Percentiles rank a stretch among this genome's conserved stretches.
These are phyloP conservation scores for Ophiostoma sp. DNA, from an alignment of 2,329 filamentous ascomycete genomes.

Conservation along the genomic window DNA sequence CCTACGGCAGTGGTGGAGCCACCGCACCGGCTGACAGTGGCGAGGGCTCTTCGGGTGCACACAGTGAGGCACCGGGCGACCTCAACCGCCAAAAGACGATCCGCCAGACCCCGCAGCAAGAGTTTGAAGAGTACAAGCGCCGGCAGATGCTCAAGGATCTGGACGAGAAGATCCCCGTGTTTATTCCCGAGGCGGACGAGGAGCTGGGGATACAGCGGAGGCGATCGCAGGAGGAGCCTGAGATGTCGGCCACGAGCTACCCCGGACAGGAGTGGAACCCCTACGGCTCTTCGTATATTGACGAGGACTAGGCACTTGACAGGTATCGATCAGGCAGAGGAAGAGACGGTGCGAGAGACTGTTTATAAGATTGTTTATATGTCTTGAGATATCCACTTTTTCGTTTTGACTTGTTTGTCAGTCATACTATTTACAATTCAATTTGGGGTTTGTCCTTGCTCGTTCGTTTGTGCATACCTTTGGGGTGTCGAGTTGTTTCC, in stretches of 20 bases:
- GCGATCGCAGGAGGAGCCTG: constrained; percentile 41
- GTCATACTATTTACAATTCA: no score
- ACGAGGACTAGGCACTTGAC: constrained; percentile 24
- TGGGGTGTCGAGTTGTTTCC: no score
- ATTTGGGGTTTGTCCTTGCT: no score
- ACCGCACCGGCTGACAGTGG: constrained; percentile 9
- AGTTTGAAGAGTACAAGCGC: constrained; percentile 42
- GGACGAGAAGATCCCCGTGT: constrained; percentile 50
- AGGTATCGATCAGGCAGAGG: no score
- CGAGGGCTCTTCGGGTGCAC: constrained; percentile 12
- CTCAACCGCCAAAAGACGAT: constrained; percentile 28
- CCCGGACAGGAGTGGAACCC: constrained; percentile 67
- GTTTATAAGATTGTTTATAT: no score
- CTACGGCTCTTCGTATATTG: constrained; percentile 36
- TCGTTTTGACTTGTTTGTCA: no score
- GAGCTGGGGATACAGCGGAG: constrained; percentile 31
- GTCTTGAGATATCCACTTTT: no score
- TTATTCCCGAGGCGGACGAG: constrained; percentile 32
- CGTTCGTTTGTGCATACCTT: no score
- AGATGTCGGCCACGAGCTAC: constrained; percentile 63
- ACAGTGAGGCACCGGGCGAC: constrained; percentile 10
- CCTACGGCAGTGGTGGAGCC: constrained; percentile 21
- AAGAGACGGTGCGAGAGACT: no score
- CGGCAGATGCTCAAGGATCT: constrained; percentile 40
- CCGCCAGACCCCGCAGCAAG: constrained; percentile 32